Percentiles rank a stretch among this genome's conserved stretches.
Evolutionary conservation across 306 rosid species (phyloP).

Genomic region (Inga laurina): DNA sequence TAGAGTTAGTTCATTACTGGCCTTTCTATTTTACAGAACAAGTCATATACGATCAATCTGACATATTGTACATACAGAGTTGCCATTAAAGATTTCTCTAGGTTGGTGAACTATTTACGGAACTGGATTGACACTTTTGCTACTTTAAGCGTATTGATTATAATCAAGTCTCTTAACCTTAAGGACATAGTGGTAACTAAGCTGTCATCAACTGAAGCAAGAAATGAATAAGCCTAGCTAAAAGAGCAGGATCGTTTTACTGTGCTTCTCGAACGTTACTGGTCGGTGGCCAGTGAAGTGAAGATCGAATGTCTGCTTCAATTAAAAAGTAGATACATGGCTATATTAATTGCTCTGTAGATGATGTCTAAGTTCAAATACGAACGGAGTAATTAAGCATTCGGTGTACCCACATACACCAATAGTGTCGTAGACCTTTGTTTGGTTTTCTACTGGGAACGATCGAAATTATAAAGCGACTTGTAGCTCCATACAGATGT

Average conservation of each 20-base stretch:
- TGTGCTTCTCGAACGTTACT: background rate
- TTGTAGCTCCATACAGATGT: conserved; percentile 18
- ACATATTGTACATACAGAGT: conserved; percentile 20
- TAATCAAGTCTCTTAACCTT: background rate
- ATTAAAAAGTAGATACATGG: conserved; percentile 4
- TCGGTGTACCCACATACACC: background rate
- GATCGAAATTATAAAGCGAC: background rate
- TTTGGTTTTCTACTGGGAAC: conserved; percentile 11
- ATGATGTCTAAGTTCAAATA: background rate
- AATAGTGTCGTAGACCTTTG: background rate
- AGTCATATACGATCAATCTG: background rate
- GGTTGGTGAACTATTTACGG: conserved; percentile 2
- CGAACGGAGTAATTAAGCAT: conserved; percentile 3
- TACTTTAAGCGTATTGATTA: background rate
- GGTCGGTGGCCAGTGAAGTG: background rate
- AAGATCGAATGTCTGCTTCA: background rate
- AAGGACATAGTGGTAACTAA: background rate
- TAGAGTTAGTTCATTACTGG: background rate
- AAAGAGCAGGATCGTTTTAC: background rate
- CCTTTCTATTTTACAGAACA: conserved; percentile 10
- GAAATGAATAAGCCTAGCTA: background rate
- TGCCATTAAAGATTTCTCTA: background rate
- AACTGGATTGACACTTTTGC: background rate
- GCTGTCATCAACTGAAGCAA: background rate
- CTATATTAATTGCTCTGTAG: background rate